Evolutionary conservation across 2,329 filamentous ascomycete genomes (phyloP).

Genomic region (Aspergillus ruber): DNA sequence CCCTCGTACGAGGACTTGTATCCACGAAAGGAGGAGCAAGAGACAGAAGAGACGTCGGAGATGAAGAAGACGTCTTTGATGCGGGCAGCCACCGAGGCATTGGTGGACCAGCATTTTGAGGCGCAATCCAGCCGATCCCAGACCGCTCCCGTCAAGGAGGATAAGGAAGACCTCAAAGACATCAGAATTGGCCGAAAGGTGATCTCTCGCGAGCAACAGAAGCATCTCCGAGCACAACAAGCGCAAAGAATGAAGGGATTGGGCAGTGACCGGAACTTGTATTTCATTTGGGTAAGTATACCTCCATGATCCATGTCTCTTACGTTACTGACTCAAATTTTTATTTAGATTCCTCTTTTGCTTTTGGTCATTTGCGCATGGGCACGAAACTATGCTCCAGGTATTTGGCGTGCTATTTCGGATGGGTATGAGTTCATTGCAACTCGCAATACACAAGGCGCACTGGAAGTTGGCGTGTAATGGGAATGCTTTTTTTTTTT

Average conservation of each 20-base stretch:
- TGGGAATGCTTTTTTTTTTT: slow-evolving; percentile 7
- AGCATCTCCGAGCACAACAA: slow-evolving; percentile 42
- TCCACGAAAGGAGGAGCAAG: slow-evolving; percentile 41
- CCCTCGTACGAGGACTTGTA: slow-evolving; percentile 77
- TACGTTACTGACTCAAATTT: slow-evolving; percentile 14
- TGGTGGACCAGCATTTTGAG: slow-evolving; percentile 41
- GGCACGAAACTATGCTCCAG: slow-evolving; percentile 38
- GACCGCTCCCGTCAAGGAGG: slow-evolving; percentile 12
- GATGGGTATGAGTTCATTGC: slow-evolving; percentile 35
- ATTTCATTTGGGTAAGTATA: slow-evolving; percentile 47
- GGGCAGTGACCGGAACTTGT: slow-evolving; percentile 46
- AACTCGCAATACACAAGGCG: slow-evolving; percentile 27
- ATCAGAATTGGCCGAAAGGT: slow-evolving; percentile 38
- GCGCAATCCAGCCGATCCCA: slow-evolving; percentile 21
- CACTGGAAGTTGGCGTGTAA: slow-evolving; percentile 26
- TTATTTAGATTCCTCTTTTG: slow-evolving; percentile 39
- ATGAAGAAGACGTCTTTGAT: slow-evolving; percentile 40
- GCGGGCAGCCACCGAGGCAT: slow-evolving; percentile 39
- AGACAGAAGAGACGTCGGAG: slow-evolving; percentile 31
- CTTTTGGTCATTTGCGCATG: slow-evolving; percentile 41
- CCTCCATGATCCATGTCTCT: background rate
- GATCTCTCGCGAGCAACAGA: slow-evolving; percentile 41
- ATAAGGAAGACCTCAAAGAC: slow-evolving; percentile 33
- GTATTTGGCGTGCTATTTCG: slow-evolving; percentile 34
- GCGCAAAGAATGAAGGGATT: slow-evolving; percentile 44